Conservation (phyloP, 495 filamentous ascomycete species). For the Hyaloscypha finlandica region DNA sequence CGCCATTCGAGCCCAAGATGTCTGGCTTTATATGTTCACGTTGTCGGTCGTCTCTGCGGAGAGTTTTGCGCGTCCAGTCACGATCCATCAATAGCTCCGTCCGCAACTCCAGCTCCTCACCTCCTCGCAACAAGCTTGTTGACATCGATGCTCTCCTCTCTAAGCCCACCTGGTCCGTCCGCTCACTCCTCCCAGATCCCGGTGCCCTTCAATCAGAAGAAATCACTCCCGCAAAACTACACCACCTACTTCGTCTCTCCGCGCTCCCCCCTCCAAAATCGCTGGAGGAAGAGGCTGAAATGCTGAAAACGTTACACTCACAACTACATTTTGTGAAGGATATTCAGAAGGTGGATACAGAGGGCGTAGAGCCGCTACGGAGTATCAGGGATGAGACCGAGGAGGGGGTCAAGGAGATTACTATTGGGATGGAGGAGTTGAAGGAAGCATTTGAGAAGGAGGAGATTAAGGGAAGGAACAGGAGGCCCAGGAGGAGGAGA, state of each 20-base stretch:
- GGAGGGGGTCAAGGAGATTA: conserved; percentile 41
- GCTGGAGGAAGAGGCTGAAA: conserved; percentile 56
- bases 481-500: conserved; percentile 45
- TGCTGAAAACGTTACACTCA: conserved; percentile 73
- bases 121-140: conserved; percentile 9
- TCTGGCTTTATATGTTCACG: conserved; percentile 15
- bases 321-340: conserved; percentile 88
- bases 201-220: conserved; percentile 37
- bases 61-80: conserved; percentile 2
- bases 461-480: conserved; percentile 44
- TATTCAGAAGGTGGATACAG: conserved; percentile 78
- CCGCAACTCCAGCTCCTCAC: conserved; percentile 11
- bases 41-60: conserved; percentile 18
- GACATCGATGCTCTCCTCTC: conserved; percentile 62
- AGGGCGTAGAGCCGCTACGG: conserved; percentile 67
- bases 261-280: conserved; percentile 74
- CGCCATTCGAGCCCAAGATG: background rate
- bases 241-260: conserved; percentile 87
- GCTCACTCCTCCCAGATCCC: conserved; percentile 61
- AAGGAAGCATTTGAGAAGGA: conserved; percentile 43
- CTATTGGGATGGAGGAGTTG: conserved; percentile 44
- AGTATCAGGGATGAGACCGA: conserved; percentile 81
- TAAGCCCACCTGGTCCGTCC: conserved; percentile 82
- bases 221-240: conserved; percentile 55
- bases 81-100: background rate